Conservation (phyloP, 1,284 basidiomycete genomes). For the Rhizopogon parksii region DNA sequence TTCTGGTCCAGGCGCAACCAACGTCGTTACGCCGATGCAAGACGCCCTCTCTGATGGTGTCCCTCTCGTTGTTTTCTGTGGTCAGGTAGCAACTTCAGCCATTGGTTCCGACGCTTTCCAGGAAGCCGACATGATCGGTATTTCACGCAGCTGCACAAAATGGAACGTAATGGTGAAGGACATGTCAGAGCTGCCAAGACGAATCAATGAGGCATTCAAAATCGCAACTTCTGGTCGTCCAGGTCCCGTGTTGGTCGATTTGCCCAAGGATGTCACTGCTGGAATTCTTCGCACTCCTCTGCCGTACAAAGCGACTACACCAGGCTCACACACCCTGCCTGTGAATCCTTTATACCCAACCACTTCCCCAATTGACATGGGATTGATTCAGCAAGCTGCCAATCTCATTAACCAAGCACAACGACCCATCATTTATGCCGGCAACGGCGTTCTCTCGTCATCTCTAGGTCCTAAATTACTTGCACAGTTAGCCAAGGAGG, state of each 20-base stretch:
- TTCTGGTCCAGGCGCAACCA: slow-evolving; percentile 96
- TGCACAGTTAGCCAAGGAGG: slow-evolving; percentile 72
- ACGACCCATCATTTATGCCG: slow-evolving; percentile 90
- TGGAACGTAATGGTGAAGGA: slow-evolving; percentile 99
- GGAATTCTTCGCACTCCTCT: slow-evolving; percentile 82
- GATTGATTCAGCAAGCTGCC: slow-evolving; percentile 78
- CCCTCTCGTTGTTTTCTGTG: slow-evolving; percentile 92
- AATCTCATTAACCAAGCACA: slow-evolving; percentile 88
- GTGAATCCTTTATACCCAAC: slow-evolving; percentile 60
- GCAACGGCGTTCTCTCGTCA: slow-evolving; percentile 84
- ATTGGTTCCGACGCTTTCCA: slow-evolving; percentile 99
- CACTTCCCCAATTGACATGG: slow-evolving; percentile 57
- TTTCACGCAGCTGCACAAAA: slow-evolving; percentile 95
- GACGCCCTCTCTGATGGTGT: slow-evolving; percentile 94
- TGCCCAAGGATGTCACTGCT: slow-evolving; percentile 97
- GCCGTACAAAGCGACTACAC: slow-evolving; percentile 84
- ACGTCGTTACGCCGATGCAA: slow-evolving; percentile 97
- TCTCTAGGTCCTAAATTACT: slow-evolving; percentile 82
- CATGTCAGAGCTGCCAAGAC: slow-evolving; percentile 86
- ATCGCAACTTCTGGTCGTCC: slow-evolving; percentile 96
- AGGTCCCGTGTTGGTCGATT: slow-evolving; percentile 94
- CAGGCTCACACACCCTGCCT: slow-evolving; percentile 74
- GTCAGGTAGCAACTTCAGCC: slow-evolving; percentile 96
- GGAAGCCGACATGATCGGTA: slow-evolving; percentile 95
- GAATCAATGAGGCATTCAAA: slow-evolving; percentile 99